A percentile compares a stretch with the other conserved stretches of the same genome.
phyloP scores from a whole-genome alignment of 208 protist species.

The Leishmania lainsoni region DNA sequence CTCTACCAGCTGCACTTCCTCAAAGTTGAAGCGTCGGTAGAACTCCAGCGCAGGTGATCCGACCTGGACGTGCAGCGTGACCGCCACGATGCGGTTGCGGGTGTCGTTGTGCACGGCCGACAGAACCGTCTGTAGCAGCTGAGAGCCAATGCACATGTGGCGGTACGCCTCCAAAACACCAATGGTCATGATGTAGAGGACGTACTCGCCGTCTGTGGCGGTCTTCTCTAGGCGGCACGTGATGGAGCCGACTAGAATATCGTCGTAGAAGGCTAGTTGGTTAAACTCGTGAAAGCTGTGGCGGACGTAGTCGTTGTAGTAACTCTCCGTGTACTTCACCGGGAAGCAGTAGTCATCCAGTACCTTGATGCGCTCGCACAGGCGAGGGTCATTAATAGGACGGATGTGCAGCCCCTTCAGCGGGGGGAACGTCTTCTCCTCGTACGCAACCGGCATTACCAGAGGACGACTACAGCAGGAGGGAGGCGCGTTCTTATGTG shows the following conservation, averaged over 20 bases:
- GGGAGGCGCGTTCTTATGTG: not conserved
- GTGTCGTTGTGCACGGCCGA: conserved; percentile 57
- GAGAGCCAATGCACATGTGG: conserved; percentile 80
- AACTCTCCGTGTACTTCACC: conserved; percentile 83
- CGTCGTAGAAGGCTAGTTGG: conserved; percentile 87
- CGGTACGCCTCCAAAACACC: conserved; percentile 92
- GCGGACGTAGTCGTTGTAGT: conserved; percentile 81
- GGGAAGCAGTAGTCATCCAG: conserved; percentile 79
- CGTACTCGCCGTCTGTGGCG: conserved; percentile 46
- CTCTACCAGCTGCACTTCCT: conserved; percentile 49
- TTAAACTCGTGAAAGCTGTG: conserved; percentile 65
- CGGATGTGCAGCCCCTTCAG: conserved; percentile 74
- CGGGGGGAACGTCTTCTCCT: conserved; percentile 34
- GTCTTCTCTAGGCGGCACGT: conserved; percentile 87
- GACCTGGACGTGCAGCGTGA: conserved; percentile 89
- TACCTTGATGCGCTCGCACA: conserved; percentile 81
- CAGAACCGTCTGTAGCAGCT: conserved; percentile 66
- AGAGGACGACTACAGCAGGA: not conserved
- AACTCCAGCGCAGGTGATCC: conserved; percentile 79
- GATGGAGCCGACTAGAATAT: conserved; percentile 91
- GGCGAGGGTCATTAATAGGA: conserved; percentile 57
- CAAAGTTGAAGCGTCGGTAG: conserved; percentile 85
- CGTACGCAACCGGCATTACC: conserved; percentile 25
- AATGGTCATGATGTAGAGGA: conserved; percentile 95
- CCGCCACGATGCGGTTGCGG: conserved; percentile 44